A percentile compares a stretch with the other conserved stretches of the same genome.
Evolutionary conservation across 768 basidiomycete genomes (phyloP).

Genomic region (Rickenella mellea): DNA sequence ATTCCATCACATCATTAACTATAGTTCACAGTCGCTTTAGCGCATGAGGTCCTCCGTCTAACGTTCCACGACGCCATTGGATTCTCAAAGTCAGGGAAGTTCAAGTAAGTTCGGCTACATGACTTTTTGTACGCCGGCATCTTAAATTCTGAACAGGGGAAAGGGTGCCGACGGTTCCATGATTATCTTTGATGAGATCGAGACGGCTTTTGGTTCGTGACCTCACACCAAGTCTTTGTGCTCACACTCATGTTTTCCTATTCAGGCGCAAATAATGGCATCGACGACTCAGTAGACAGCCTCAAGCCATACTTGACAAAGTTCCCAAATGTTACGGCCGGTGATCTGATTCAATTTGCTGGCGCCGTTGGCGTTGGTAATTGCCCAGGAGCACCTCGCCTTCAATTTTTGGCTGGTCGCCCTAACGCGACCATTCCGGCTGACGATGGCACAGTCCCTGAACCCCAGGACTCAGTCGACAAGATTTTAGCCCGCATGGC

Average conservation of each 20-base stretch:
- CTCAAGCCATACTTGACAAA: conserved; percentile 11
- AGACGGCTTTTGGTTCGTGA: conserved; percentile 9
- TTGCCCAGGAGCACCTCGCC: conserved; percentile 16
- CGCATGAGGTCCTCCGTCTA: conserved; percentile 1
- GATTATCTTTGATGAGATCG: conserved; percentile 3
- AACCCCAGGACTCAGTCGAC: conserved; percentile 11
- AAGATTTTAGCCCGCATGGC: conserved; percentile 15
- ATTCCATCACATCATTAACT: not conserved
- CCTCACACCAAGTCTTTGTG: too few relatives aligned
- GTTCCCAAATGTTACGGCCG: conserved; percentile 9
- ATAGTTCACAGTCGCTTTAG: not conserved
- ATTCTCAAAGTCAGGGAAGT: not conserved
- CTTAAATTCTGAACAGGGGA: too few relatives aligned
- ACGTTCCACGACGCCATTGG: conserved; percentile 6
- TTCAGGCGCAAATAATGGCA: conserved; percentile 17
- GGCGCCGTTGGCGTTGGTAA: conserved; percentile 12
- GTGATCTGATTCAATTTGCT: conserved; percentile 14
- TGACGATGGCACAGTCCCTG: conserved; percentile 10
- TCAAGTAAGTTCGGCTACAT: too few relatives aligned
- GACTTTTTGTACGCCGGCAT: too few relatives aligned
- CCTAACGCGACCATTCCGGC: conserved; percentile 10
- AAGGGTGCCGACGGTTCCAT: conserved; percentile 2
- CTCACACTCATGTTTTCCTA: too few relatives aligned
- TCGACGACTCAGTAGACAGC: conserved; percentile 14
- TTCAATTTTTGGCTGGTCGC: conserved; percentile 11